These are phyloP conservation scores for Rosa rugosa DNA, from an alignment of 306 rosid genomes.

Conservation along the genomic window DNA sequence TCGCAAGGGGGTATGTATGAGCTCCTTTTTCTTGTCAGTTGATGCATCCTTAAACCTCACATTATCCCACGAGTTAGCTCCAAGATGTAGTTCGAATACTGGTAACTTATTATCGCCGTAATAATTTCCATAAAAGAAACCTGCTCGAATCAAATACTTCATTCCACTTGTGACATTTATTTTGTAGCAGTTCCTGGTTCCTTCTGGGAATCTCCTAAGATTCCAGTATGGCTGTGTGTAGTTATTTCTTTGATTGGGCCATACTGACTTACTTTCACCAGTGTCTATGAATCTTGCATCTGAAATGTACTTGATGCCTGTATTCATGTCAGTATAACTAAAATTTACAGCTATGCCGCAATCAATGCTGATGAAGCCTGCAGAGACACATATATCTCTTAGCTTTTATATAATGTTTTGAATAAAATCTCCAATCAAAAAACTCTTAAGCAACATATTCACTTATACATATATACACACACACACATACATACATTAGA, in stretches of 20 bases:
- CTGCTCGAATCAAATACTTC: conserved; percentile 17
- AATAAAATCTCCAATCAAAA: neutral
- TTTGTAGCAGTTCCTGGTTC: conserved; percentile 29
- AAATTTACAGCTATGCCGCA: neutral
- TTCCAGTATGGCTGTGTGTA: neutral
- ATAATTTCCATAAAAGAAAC: conserved; percentile 9
- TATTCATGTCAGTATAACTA: fast-evolving
- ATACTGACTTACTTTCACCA: neutral
- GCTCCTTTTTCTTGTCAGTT: neutral
- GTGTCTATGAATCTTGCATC: neutral
- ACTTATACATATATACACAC: neutral
- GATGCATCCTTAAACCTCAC: neutral
- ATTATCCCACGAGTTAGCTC: conserved; percentile 10
- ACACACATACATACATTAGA: too few relatives aligned
- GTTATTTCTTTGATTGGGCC: neutral
- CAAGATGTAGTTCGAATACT: conserved; percentile 14
- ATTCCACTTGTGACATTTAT: neutral
- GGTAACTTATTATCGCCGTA: conserved; percentile 5
- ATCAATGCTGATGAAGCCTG: conserved; percentile 34
- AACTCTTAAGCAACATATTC: neutral
- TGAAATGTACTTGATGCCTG: neutral
- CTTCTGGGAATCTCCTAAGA: conserved; percentile 30
- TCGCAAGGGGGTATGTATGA: conserved; percentile 2
- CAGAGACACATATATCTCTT: neutral
- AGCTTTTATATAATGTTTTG: neutral